phyloP scores from a whole-genome alignment of 2,329 filamentous ascomycete species.

The Nannizziopsis barbatae region DNA sequence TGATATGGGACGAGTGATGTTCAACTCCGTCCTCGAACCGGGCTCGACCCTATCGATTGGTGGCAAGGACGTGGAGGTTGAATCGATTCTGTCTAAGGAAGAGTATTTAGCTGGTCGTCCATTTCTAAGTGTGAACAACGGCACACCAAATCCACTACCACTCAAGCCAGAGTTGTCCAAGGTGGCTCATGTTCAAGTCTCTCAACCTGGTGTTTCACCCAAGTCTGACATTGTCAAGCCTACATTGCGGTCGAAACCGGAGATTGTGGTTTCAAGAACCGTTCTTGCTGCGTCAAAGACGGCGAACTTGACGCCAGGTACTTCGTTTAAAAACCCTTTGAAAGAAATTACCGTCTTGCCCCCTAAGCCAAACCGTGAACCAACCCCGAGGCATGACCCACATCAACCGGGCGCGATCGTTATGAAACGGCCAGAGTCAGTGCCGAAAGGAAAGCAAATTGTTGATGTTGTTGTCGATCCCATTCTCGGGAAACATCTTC shows the following conservation, averaged over 20 bases:
- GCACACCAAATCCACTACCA: background rate
- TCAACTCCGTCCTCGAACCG: conserved; percentile 46
- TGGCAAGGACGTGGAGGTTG: conserved; percentile 59
- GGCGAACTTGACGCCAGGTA: conserved; percentile 32
- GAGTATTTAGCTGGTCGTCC: conserved; percentile 41
- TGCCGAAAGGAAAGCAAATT: conserved; percentile 51
- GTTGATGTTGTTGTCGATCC: conserved; percentile 66
- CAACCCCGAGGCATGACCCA: conserved; percentile 56
- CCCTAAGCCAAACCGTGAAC: conserved; percentile 36
- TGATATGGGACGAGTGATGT: conserved; percentile 49
- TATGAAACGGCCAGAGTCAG: conserved; percentile 50
- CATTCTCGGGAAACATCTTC: conserved; percentile 49
- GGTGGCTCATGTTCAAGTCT: background rate
- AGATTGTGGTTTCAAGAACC: conserved; percentile 29
- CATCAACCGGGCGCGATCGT: conserved; percentile 49
- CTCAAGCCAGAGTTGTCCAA: background rate
- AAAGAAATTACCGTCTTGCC: conserved; percentile 43
- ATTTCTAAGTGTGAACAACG: conserved; percentile 18
- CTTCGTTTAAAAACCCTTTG: conserved; percentile 52
- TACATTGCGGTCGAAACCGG: conserved; percentile 18
- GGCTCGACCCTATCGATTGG: conserved; percentile 52
- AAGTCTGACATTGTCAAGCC: background rate
- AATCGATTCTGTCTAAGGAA: conserved; percentile 48
- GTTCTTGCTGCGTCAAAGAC: conserved; percentile 29
- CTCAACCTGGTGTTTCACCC: background rate